A percentile compares a stretch with the other conserved stretches of the same genome.
Conservation (phyloP, 768 basidiomycete species). For the Russula virescens region DNA sequence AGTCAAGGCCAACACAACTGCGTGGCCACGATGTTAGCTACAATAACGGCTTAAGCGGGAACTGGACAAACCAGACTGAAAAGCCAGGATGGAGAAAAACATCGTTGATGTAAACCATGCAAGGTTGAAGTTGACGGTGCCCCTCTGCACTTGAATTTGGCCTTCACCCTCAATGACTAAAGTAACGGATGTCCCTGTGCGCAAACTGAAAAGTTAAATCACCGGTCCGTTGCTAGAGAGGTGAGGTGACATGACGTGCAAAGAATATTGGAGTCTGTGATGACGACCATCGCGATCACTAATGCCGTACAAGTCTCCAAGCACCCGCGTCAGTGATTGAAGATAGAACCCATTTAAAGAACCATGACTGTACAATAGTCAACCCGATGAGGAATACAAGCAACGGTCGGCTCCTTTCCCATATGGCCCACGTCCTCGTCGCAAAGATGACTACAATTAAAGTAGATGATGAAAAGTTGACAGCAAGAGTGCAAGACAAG, state of each 20-base stretch:
- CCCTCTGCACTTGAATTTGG: neutral
- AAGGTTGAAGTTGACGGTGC: neutral
- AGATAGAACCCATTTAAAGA: neutral
- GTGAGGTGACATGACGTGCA: neutral
- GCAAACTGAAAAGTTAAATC: neutral
- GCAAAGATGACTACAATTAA: conserved; percentile 28
- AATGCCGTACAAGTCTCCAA: conserved; percentile 2
- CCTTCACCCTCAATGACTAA: neutral
- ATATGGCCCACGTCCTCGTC: conserved; percentile 30
- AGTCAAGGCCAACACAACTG: conserved; percentile 15
- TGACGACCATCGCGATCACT: neutral
- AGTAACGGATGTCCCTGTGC: neutral
- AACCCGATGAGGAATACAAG: neutral
- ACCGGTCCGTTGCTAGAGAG: no score
- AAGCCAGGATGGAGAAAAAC: conserved; percentile 5
- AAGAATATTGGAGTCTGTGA: no score
- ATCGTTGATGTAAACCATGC: neutral
- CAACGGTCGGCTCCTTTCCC: conserved; percentile 25
- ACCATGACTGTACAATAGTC: neutral
- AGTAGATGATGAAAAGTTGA: neutral
- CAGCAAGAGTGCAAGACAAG: neutral
- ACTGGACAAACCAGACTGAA: conserved; percentile 13
- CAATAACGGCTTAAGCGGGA: neutral
- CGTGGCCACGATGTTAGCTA: neutral
- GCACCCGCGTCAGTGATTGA: neutral